A percentile compares a stretch with the other conserved stretches of the same genome.
These are phyloP conservation scores for Lanzia echinophila DNA, from an alignment of 2,329 filamentous ascomycete genomes.

Conservation along the genomic window DNA sequence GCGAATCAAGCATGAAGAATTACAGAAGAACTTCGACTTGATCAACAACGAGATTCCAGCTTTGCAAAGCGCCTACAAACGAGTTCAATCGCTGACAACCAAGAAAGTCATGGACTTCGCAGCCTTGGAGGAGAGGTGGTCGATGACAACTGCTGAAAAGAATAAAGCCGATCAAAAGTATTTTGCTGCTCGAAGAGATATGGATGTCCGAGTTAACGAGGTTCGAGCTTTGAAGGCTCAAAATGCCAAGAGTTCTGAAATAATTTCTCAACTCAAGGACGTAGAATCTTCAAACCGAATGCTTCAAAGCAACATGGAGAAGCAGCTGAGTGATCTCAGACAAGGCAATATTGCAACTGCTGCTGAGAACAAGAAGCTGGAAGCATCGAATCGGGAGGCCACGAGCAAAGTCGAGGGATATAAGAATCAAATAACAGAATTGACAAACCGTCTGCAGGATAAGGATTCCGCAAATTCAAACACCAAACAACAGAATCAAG, in stretches of 20 bases:
- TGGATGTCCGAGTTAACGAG: conserved; percentile 77
- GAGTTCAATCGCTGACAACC: conserved; percentile 74
- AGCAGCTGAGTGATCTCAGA: conserved; percentile 77
- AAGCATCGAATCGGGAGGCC: conserved; percentile 64
- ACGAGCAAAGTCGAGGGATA: conserved; percentile 63
- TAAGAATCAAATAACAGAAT: conserved; percentile 67
- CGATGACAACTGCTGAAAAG: conserved; percentile 76
- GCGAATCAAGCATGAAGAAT: conserved; percentile 62
- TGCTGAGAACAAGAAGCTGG: conserved; percentile 67
- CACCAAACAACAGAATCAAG: conserved; percentile 50
- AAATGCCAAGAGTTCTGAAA: conserved; percentile 85
- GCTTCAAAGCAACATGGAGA: conserved; percentile 78
- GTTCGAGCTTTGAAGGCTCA: conserved; percentile 73
- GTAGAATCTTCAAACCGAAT: conserved; percentile 71
- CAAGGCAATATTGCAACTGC: conserved; percentile 67
- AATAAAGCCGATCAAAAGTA: conserved; percentile 97
- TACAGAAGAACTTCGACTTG: conserved; percentile 74
- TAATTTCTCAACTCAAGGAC: conserved; percentile 89
- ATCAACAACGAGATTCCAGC: conserved; percentile 83
- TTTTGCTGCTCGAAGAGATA: conserved; percentile 90
- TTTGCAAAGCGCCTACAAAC: conserved; percentile 86
- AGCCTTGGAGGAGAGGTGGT: conserved; percentile 69
- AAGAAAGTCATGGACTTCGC: conserved; percentile 79
- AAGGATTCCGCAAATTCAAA: conserved; percentile 59
- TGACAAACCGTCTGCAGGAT: conserved; percentile 65